Evolutionary conservation across 139 green algal species (phyloP).

Genomic region (Micractinium sp.): DNA sequence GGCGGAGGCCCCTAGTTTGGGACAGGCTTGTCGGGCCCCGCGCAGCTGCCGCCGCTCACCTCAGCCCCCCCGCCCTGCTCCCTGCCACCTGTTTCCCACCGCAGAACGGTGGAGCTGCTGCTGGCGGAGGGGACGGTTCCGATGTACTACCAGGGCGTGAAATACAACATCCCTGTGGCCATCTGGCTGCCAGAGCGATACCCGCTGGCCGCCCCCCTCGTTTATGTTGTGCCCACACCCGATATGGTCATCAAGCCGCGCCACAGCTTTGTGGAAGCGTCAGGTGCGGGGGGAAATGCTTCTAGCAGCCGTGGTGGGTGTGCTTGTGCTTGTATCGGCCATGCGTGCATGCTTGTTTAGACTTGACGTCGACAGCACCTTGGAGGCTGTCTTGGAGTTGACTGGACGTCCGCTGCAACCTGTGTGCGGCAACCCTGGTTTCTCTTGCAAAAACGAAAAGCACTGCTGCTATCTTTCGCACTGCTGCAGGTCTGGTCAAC

Average conservation of each 20-base stretch:
- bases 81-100: not conserved
- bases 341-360: not conserved
- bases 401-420: not conserved
- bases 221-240: constrained; percentile 84
- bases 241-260: constrained; percentile 92
- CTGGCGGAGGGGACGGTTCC: constrained; percentile 86
- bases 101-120: constrained; percentile 69
- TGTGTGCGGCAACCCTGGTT: too few species aligned
- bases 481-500: constrained; percentile 50
- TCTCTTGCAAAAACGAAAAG: too few species aligned
- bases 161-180: constrained; percentile 95
- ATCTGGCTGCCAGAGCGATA: constrained; percentile 88
- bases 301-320: not conserved
- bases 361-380: too few species aligned
- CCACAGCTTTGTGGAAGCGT: constrained; percentile 81
- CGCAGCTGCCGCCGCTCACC: not conserved
- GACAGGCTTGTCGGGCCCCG: not conserved
- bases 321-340: too few species aligned
- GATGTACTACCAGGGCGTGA: constrained; percentile 77
- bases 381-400: not conserved
- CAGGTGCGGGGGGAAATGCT: constrained; percentile 30
- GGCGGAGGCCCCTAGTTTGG: too few species aligned
- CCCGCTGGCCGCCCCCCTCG: constrained; percentile 69
- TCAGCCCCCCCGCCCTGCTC: not conserved
- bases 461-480: not conserved